phyloP scores from a whole-genome alignment of 2,329 filamentous ascomycete genomes.

The Claviceps monticola region DNA sequence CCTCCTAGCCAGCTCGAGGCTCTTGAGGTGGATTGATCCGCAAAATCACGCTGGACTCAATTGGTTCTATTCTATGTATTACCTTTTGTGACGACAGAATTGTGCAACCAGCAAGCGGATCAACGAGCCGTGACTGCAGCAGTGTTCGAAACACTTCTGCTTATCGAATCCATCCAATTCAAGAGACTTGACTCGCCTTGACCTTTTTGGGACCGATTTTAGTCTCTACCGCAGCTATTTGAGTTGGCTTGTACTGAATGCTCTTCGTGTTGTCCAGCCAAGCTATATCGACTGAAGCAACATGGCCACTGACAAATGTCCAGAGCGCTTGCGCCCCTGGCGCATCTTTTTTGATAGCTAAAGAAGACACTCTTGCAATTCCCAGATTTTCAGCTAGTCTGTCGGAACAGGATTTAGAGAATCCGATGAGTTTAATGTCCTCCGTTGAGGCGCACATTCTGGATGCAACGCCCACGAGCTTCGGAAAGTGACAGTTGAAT shows the following conservation, averaged over 20 bases:
- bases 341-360: constrained; percentile 43
- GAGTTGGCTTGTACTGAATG: constrained; percentile 17
- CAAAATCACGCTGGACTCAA: no score
- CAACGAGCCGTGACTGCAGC: neutral
- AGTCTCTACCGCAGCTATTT: constrained; percentile 22
- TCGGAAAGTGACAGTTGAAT: constrained; percentile 46
- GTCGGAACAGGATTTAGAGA: constrained; percentile 46
- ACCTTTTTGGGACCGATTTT: constrained; percentile 18
- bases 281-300: constrained; percentile 35
- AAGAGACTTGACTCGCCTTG: neutral
- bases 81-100: neutral
- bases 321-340: constrained; percentile 43
- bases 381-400: constrained; percentile 42
- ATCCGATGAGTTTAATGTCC: constrained; percentile 43
- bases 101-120: neutral
- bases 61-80: neutral
- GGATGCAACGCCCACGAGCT: constrained; percentile 38
- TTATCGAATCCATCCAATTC: neutral
- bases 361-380: constrained; percentile 49
- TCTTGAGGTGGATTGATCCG: no score
- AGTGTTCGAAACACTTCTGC: neutral
- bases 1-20: no score
- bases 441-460: constrained; percentile 22
- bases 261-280: constrained; percentile 31
- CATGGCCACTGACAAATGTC: constrained; percentile 38